Conservation (phyloP, 1,284 basidiomycete genomes). For the Pseudozyma hubeiensis region DNA sequence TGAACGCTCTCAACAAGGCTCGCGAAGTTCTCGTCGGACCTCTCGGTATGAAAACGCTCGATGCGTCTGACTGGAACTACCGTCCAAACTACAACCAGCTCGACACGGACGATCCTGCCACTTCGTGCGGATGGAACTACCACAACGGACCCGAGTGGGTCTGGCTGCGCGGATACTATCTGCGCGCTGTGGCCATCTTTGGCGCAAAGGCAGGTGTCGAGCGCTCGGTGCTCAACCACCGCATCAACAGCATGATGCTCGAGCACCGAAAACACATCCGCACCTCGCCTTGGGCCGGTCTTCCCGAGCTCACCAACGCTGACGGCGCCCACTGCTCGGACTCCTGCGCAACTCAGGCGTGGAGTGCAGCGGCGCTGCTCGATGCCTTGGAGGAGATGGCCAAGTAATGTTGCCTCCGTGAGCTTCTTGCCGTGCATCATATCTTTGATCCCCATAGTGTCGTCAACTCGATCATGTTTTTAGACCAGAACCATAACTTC, state of each 20-base stretch:
- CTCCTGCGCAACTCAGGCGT: conserved; percentile 63
- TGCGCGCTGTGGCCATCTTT: conserved; percentile 78
- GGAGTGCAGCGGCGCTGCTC: conserved; percentile 59
- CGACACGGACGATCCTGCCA: conserved; percentile 49
- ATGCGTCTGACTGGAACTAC: conserved; percentile 62
- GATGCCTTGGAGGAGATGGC: conserved; percentile 58
- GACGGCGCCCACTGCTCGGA: conserved; percentile 57
- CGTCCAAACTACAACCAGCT: conserved; percentile 62
- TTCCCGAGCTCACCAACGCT: conserved; percentile 64
- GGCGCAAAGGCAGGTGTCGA: conserved; percentile 68
- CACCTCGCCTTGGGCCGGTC: conserved; percentile 56
- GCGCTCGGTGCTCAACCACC: conserved; percentile 45
- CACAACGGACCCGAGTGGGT: conserved; percentile 86
- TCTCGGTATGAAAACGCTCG: conserved; percentile 63
- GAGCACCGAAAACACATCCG: conserved; percentile 56
- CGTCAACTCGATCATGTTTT: background rate
- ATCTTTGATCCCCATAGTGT: background rate
- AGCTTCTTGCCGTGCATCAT: background rate
- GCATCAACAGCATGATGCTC: conserved; percentile 50
- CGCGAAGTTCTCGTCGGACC: conserved; percentile 52
- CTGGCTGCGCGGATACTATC: conserved; percentile 93
- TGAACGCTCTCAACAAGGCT: conserved; percentile 72
- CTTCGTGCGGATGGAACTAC: conserved; percentile 60
- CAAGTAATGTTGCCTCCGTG: conserved; percentile 14
- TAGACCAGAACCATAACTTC: conserved; percentile 4